Base-by-base conservation (phyloP, 805 yeast species). In the Maudiozyma serrabonitensis region DNA sequence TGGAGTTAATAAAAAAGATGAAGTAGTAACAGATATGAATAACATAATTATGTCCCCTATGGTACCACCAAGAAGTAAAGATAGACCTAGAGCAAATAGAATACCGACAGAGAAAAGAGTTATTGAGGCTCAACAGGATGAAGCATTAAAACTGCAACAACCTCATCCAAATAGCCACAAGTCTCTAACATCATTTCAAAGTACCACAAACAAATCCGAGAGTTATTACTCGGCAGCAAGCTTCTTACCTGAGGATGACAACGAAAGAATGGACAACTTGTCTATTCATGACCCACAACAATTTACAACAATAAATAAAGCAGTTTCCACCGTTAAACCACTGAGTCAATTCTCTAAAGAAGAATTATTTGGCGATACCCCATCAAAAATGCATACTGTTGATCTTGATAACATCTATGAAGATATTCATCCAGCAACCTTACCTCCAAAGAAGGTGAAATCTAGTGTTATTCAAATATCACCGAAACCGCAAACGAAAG, bases 61-160 rank as follows among this genome's bases (percentile, higher is more conserved):
- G 2, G 58, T 62, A 2, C 70, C 70, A 8, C 66, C 66, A 43
- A 60, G 70, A 50, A 66, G 56, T 43, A 60, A 58, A 46, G 58
- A 58, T 25, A 60, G 70, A 47, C 70, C 70, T 8, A 52, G 50
- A 23, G 64, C 69, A 6, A 39, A 39, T 23, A 19, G 23, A 12
- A 41, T 41, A 41, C 28, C 18, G 13, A 19, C 16, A 40, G 35
- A 19, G 38, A 26, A 23, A 19, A 37, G 18, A n/a, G 5, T 13
- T 37, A 40, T 26, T 13, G 16, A 35, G 7, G 25, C n/a, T 19
- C 15, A 13, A 13, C 46, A 21, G 41, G 38, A 31, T 6, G 34
- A 39, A 21, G 43, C 11, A 12, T 31, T 16, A 35, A 23, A 37
- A 42, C 21, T 26, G 13, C 15, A 16, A 34, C 32, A 12, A 18